Evolutionary conservation across 1,284 basidiomycete species (phyloP).

Genomic region (Apiotrichum brassicae): DNA sequence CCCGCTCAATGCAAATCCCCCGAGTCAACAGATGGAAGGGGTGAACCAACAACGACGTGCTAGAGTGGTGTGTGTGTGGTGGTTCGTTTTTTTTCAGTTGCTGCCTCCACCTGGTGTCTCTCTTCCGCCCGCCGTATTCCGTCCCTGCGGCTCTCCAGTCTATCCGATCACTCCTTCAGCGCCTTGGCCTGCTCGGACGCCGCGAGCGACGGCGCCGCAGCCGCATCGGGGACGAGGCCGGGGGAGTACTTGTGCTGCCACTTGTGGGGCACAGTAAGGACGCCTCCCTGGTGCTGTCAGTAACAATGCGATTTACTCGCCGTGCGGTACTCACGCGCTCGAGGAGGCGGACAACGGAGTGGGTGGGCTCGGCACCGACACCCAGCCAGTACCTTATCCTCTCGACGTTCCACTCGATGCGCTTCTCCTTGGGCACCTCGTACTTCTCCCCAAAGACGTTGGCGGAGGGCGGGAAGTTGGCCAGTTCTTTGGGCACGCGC

Average conservation of each 20-base stretch:
- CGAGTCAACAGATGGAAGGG: no score
- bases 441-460: slow-evolving; percentile 40
- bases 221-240: not conserved
- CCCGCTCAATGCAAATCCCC: slow-evolving; percentile 5
- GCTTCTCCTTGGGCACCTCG: slow-evolving; percentile 54
- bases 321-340: slow-evolving; percentile 59
- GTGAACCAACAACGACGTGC: not conserved
- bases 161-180: not conserved
- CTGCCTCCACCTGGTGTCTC: not conserved
- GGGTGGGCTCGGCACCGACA: slow-evolving; percentile 76
- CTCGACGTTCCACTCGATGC: slow-evolving; percentile 80
- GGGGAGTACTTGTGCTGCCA: slow-evolving; percentile 40
- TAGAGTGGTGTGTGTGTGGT: not conserved
- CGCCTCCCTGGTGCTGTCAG: slow-evolving; percentile 32
- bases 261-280: slow-evolving; percentile 35
- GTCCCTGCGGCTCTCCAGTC: no score
- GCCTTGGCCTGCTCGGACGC: no score
- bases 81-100: not conserved
- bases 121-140: not conserved
- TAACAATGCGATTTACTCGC: not conserved
- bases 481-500: slow-evolving; percentile 20
- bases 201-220: not conserved
- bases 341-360: slow-evolving; percentile 68
- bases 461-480: slow-evolving; percentile 21
- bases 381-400: slow-evolving; percentile 85